Conservation (phyloP, 768 basidiomycete genomes). For the Lactarius pseudohatsudake region DNA sequence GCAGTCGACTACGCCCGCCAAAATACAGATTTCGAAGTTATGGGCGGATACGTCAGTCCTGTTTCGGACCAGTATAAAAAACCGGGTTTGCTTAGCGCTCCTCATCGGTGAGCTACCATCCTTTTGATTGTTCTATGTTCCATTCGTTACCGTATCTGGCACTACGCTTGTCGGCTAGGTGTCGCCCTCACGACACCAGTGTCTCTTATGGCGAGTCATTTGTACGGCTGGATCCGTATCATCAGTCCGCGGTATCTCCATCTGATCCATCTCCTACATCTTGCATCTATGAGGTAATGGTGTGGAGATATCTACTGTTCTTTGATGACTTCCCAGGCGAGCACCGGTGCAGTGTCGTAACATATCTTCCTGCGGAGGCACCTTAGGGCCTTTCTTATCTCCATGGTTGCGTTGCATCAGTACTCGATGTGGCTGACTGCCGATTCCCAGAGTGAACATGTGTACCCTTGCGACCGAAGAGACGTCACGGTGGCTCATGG, state of each 20-base stretch:
- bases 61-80: slow-evolving; percentile 98
- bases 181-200: neutral
- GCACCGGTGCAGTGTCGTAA: neutral
- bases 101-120: slow-evolving; percentile 69
- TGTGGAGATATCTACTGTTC: neutral
- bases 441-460: slow-evolving; percentile 67
- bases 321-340: slow-evolving; percentile 1
- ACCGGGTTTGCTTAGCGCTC: slow-evolving; percentile 83
- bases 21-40: slow-evolving; percentile 89
- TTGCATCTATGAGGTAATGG: slow-evolving; percentile 10
- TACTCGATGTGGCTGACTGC: slow-evolving; percentile 1
- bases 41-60: slow-evolving; percentile 95
- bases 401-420: neutral
- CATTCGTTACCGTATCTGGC: neutral
- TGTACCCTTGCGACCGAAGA: slow-evolving; percentile 88
- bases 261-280: neutral
- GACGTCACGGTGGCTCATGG: slow-evolving; percentile 93
- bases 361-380: neutral
- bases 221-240: neutral
- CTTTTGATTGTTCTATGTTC: neutral
- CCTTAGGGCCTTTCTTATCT: neutral
- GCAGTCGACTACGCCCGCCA: slow-evolving; percentile 93
- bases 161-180: neutral
- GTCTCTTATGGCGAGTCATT: slow-evolving; percentile 1
- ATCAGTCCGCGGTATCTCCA: slow-evolving; percentile 6